A percentile compares a stretch with the other conserved stretches of the same genome.
phyloP scores from a whole-genome alignment of 2,329 filamentous ascomycete species.

The Ophiostoma tasmaniense region DNA sequence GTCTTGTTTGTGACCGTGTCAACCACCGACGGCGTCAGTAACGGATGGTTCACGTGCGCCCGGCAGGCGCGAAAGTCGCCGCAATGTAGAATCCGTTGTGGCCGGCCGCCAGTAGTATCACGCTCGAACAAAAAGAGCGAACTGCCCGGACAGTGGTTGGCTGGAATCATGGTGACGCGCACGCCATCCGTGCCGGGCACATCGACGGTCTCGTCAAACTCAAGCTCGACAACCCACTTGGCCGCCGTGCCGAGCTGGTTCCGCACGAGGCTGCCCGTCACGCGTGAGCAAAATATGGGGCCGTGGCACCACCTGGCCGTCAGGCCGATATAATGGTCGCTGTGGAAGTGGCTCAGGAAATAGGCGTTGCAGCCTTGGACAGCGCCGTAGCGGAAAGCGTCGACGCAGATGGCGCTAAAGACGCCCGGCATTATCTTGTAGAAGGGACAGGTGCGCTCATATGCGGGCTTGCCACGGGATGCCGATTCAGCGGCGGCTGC shows the following conservation, averaged over 20 bases:
- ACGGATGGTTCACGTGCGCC: slow-evolving; percentile 71
- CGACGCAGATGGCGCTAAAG: slow-evolving; percentile 75
- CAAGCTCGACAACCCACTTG: slow-evolving; percentile 74
- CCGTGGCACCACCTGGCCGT: slow-evolving; percentile 85
- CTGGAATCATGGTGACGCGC: slow-evolving; percentile 85
- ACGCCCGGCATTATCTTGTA: slow-evolving; percentile 90
- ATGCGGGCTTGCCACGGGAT: slow-evolving; percentile 75
- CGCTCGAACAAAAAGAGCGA: slow-evolving; percentile 93
- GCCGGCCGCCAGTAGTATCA: slow-evolving; percentile 44
- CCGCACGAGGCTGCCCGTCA: slow-evolving; percentile 82
- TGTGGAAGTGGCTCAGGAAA: slow-evolving; percentile 96
- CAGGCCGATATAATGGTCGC: slow-evolving; percentile 90
- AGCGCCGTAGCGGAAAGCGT: slow-evolving; percentile 91
- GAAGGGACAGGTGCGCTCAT: slow-evolving; percentile 87
- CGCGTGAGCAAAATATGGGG: slow-evolving; percentile 90
- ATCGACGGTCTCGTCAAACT: slow-evolving; percentile 73
- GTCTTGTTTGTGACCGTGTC: slow-evolving; percentile 59
- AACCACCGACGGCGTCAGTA: slow-evolving; percentile 65
- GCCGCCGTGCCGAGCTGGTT: slow-evolving; percentile 79
- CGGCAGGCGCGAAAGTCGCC: slow-evolving; percentile 91
- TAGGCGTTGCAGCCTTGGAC: slow-evolving; percentile 89
- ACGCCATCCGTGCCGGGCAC: slow-evolving; percentile 77
- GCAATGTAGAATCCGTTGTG: slow-evolving; percentile 83
- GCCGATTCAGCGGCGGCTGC: slow-evolving; percentile 73
- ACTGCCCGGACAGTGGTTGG: slow-evolving; percentile 94